Base-by-base conservation (phyloP, 805 yeast species). In the Spathaspora arborariae region DNA sequence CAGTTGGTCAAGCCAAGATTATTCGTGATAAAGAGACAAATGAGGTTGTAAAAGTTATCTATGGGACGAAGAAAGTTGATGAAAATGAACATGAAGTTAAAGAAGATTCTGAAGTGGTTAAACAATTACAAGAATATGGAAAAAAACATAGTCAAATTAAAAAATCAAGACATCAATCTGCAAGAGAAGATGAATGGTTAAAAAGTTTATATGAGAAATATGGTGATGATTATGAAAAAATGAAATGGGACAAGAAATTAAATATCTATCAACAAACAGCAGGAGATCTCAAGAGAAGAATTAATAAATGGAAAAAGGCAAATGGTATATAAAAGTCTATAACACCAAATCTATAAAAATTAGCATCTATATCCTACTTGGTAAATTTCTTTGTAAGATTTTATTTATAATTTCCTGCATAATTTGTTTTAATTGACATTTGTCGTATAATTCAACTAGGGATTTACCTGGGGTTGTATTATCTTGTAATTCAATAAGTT, bases 211-310 rank as follows among this genome's bases (percentile, higher is more conserved):
- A 82, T 49, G 80, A 79, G 18, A 89, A 88, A 62, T 82, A 94
- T 59, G 97, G 97, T 15, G 95, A 89, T 54, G 85, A 94, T 63
- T 90, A 82, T 62, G 84, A 78, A 41, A 87, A 83, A 56, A 94
- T 94, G 99, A 85, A 81, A 63, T 86, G 96, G 87, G 99, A 94
- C 64, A 80, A 79, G 66, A 86, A 86, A 64, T 74, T 91, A 51
- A 92, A 92, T 64, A 78, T 84, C 2, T 79, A 76, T 65, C 97
- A 91, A 68, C 89, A 87, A 63, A 77, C 87, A 51, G 83, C 82
- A n/a, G 95, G 96, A 21, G 95, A 89, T 57, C 69, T 92, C 55
- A 84, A 77, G 65, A 80, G 79, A 64, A 80, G 94, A 61, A 72
- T 92, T 39, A 58, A 54, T 18, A 84, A 80, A 63, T 88, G 95